These are phyloP conservation scores for Polyporus arcularius DNA, from an alignment of 768 basidiomycete species.

Conservation along the genomic window DNA sequence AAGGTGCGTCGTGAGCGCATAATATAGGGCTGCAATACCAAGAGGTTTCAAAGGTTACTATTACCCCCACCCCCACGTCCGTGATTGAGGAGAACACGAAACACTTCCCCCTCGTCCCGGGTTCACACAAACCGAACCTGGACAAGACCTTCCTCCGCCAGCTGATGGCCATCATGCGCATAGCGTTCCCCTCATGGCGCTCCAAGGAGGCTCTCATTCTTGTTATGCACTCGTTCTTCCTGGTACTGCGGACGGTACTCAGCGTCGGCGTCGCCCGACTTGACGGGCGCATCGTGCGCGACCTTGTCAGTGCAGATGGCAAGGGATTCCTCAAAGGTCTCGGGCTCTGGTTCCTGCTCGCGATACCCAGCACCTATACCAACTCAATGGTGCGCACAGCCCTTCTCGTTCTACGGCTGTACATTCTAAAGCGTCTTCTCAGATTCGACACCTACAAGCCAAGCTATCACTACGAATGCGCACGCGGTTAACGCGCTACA, in stretches of 20 bases:
- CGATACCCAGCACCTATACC: conserved; percentile 92
- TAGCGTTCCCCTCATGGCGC: conserved; percentile 63
- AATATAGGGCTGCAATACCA: neutral
- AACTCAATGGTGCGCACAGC: conserved; percentile 77
- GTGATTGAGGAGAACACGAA: conserved; percentile 53
- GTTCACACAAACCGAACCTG: conserved; percentile 59
- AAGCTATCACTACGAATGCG: conserved; percentile 82
- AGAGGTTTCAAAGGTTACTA: conserved; percentile 4
- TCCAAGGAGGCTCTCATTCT: conserved; percentile 77
- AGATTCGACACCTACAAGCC: conserved; percentile 90
- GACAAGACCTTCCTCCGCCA: conserved; percentile 71
- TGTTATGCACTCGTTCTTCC: conserved; percentile 77
- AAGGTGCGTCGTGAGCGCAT: conserved; percentile 45
- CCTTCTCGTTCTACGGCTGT: neutral
- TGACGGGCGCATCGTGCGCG: conserved; percentile 87
- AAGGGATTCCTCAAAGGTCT: conserved; percentile 82
- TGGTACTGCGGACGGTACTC: conserved; percentile 83
- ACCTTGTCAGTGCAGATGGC: conserved; percentile 85
- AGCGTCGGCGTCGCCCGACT: conserved; percentile 86
- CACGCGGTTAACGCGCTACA: conserved; percentile 86
- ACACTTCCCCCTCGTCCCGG: conserved; percentile 62
- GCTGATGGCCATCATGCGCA: conserved; percentile 71
- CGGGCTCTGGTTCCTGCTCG: conserved; percentile 85
- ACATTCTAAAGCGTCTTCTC: neutral
- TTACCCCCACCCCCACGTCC: conserved; percentile 45